phyloP scores from a whole-genome alignment of 1,139 yeast genomes.

The Suhomyces taliae region DNA sequence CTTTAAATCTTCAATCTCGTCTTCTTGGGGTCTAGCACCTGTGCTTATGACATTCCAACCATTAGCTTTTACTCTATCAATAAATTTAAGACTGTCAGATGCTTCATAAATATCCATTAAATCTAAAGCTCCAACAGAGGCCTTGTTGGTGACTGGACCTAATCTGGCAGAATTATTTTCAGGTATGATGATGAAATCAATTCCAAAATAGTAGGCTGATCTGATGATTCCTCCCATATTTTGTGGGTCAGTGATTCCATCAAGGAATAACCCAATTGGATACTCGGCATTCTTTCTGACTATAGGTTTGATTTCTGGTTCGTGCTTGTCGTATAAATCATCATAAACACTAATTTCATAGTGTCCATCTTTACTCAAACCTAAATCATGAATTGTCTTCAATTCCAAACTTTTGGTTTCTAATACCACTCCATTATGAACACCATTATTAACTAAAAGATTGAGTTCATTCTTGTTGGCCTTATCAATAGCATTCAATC shows the following conservation, averaged over 20 bases:
- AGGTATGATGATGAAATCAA: slow-evolving; percentile 74
- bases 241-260: slow-evolving; percentile 87
- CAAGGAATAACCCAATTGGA: slow-evolving; percentile 77
- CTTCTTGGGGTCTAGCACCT: slow-evolving; percentile 34
- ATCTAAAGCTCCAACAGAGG: slow-evolving; percentile 89
- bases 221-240: slow-evolving; percentile 86
- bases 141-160: slow-evolving; percentile 76
- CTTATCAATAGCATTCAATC: slow-evolving; percentile 43
- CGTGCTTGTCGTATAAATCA: slow-evolving; percentile 20
- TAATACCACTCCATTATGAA: slow-evolving; percentile 79
- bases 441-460: slow-evolving; percentile 62
- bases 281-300: slow-evolving; percentile 17
- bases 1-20: slow-evolving; percentile 21
- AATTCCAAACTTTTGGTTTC: slow-evolving; percentile 62
- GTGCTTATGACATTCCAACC: slow-evolving; percentile 82
- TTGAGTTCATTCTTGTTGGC: slow-evolving; percentile 60
- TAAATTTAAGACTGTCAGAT: slow-evolving; percentile 58
- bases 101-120: slow-evolving; percentile 61
- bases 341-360: slow-evolving; percentile 26
- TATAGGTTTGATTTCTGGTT: slow-evolving; percentile 6
- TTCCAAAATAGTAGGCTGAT: slow-evolving; percentile 82
- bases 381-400: slow-evolving; percentile 41
- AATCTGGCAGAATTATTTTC: slow-evolving; percentile 71
- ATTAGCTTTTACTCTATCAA: slow-evolving; percentile 51
- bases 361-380: slow-evolving; percentile 25